phyloP scores from a whole-genome alignment of 768 basidiomycete species.

The Paxillus ammoniavirescens region DNA sequence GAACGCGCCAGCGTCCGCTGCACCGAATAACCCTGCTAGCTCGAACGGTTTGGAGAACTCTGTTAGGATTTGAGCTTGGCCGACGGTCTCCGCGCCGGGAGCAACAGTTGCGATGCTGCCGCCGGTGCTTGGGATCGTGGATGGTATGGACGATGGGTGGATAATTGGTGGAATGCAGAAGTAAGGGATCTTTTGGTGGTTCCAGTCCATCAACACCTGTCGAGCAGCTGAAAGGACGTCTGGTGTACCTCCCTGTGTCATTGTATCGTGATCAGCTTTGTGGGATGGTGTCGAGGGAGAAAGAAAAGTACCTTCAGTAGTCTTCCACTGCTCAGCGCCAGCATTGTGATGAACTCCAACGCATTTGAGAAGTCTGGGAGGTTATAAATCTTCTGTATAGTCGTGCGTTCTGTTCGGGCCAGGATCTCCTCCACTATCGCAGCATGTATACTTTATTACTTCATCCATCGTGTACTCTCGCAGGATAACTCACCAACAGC shows the following conservation, averaged over 20 bases:
- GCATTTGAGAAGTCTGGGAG: constrained; percentile 72
- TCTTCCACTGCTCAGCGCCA: constrained; percentile 79
- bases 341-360: constrained; percentile 86
- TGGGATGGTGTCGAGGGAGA: not conserved
- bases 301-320: constrained; percentile 64
- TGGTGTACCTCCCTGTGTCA: constrained; percentile 78
- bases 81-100: constrained; percentile 76
- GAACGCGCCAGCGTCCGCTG: constrained; percentile 81
- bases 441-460: not conserved
- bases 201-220: constrained; percentile 88
- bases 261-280: not conserved
- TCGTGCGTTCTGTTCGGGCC: constrained; percentile 60
- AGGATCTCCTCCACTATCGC: constrained; percentile 83
- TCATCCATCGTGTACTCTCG: not conserved
- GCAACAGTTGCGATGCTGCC: constrained; percentile 45
- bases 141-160: constrained; percentile 75
- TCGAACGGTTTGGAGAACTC: constrained; percentile 78
- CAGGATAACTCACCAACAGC: constrained; percentile 62
- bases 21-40: constrained; percentile 75
- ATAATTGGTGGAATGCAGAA: constrained; percentile 75
- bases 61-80: constrained; percentile 75
- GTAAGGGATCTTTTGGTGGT: constrained; percentile 93
- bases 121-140: constrained; percentile 31
- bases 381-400: constrained; percentile 83
- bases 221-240: constrained; percentile 82